These are phyloP conservation scores for Crassisporium funariophilum DNA, from an alignment of 768 basidiomycete genomes.

Conservation along the genomic window DNA sequence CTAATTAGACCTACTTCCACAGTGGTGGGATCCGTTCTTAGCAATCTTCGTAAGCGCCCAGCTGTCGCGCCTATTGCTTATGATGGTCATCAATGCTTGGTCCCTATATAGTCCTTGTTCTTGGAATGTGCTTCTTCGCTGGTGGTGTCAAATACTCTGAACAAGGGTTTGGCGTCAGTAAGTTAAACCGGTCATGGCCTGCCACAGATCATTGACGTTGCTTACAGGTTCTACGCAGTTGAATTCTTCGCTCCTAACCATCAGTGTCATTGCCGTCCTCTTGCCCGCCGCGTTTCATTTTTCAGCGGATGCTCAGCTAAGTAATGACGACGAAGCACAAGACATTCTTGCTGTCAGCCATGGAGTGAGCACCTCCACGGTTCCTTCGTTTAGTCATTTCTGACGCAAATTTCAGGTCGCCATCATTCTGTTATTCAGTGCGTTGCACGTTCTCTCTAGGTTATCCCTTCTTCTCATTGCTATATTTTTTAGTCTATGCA, in stretches of 20 bases:
- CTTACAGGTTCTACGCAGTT: constrained; percentile 59
- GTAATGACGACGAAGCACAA: constrained; percentile 29
- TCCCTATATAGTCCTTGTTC: constrained; percentile 59
- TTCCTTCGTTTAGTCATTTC: constrained; percentile 57
- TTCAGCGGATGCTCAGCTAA: constrained; percentile 31
- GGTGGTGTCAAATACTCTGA: constrained; percentile 78
- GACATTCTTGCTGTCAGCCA: constrained; percentile 71
- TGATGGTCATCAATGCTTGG: constrained; percentile 6
- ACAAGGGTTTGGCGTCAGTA: constrained; percentile 77
- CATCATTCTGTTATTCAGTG: constrained; percentile 77
- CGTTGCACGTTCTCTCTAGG: constrained; percentile 19
- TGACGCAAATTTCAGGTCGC: constrained; percentile 50
- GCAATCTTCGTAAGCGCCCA: constrained; percentile 68
- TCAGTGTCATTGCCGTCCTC: constrained; percentile 80
- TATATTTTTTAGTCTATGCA: constrained; percentile 67
- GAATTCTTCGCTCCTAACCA: constrained; percentile 72
- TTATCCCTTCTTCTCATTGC: constrained; percentile 6
- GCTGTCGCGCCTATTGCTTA: constrained; percentile 5
- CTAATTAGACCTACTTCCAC: constrained; percentile 19
- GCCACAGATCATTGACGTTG: constrained; percentile 1
- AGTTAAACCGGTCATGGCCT: constrained; percentile 34
- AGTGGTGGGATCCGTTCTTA: constrained; percentile 89
- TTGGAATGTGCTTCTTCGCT: constrained; percentile 92
- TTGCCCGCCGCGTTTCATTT: constrained; percentile 83
- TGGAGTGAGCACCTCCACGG: constrained; percentile 54